Base-by-base conservation (phyloP, 1,284 basidiomycete genomes). In the Leccinum fallax region DNA sequence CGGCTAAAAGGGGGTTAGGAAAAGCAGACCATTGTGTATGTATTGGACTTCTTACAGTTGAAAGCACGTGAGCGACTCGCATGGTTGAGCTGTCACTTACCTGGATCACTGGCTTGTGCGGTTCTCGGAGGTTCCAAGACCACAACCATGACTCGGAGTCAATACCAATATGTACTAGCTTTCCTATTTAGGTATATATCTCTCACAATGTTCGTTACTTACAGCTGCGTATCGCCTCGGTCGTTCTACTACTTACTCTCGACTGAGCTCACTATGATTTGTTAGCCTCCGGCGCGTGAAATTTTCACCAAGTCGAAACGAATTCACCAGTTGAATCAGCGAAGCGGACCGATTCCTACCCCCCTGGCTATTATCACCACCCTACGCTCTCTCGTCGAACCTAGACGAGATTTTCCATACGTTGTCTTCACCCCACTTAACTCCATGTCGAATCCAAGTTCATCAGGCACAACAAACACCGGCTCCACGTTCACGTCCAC, bases 101-200 rank as follows among this genome's bases (percentile, higher is more conserved):
- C 89, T 72, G 32, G 32, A 90, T 85, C 10, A 87, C 83, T 3
- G 90, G 88, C 65, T 86, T 89, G 28, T 81, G 76, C 2, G 85
- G 76, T 48, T 78, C 79, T 56, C 11, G 32, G 5, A 34, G 32
- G 32, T 34, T 5, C 32, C 32, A 34, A 34, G 32, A 34, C 32
- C 11, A 26, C 24, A 26, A 26, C 24, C 24, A 5, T 26, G 24
- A 26, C 24, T 26, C 24, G 24, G 24, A 26, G 24, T 26, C 24
- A 26, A 26, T 26, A 26, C 24, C 24, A 26, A 26, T 26, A 26
- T 26, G 24, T 32, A 32, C 30, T 19, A 21, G 46, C 46, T 21
- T 48, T 48, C 21, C 19, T 48, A 10, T 21, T 48, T 48, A 5
- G 11, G 46, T 48, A 48, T 21, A 19, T 48, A 11, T 19, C 21